Evolutionary conservation across 768 basidiomycete genomes (phyloP).

Genomic region (Suillus clintonianus): DNA sequence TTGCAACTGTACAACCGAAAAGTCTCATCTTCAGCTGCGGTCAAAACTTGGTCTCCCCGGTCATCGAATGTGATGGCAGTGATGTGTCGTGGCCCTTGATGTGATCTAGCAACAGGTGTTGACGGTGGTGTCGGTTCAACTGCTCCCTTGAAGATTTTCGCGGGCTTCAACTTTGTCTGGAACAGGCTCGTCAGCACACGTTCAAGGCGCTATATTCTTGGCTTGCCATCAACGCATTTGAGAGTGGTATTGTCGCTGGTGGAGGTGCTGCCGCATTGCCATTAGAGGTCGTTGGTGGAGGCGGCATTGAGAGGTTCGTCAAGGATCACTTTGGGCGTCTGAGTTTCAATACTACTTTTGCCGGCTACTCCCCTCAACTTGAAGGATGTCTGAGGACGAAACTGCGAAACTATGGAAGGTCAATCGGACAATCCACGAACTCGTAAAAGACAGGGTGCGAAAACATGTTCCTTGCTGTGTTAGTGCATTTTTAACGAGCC

Average conservation of each 20-base stretch:
- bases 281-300: slow-evolving; percentile 39
- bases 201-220: not conserved
- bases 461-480: not conserved
- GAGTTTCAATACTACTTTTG: slow-evolving; percentile 54
- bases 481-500: slow-evolving; percentile 1
- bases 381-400: slow-evolving; percentile 75
- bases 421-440: slow-evolving; percentile 93
- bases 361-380: slow-evolving; percentile 22
- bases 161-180: slow-evolving; percentile 79
- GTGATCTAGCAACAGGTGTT: slow-evolving; percentile 39
- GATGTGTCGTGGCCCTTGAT: slow-evolving; percentile 66
- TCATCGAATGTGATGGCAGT: slow-evolving; percentile 93
- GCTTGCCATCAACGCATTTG: slow-evolving; percentile 53
- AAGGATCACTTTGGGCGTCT: slow-evolving; percentile 34
- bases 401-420: slow-evolving; percentile 93
- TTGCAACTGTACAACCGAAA: slow-evolving; percentile 88
- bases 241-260: slow-evolving; percentile 44
- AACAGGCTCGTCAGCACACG: not conserved
- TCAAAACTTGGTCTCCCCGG: slow-evolving; percentile 82
- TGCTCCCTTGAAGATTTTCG: slow-evolving; percentile 83
- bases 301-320: slow-evolving; percentile 34
- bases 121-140: slow-evolving; percentile 63
- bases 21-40: slow-evolving; percentile 89
- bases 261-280: slow-evolving; percentile 29
- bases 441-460: slow-evolving; percentile 90